Evolutionary conservation across 306 rosid genomes (phyloP), one percentile per base, ranked within the genome.

Genomic region (Quercus robur): DNA sequence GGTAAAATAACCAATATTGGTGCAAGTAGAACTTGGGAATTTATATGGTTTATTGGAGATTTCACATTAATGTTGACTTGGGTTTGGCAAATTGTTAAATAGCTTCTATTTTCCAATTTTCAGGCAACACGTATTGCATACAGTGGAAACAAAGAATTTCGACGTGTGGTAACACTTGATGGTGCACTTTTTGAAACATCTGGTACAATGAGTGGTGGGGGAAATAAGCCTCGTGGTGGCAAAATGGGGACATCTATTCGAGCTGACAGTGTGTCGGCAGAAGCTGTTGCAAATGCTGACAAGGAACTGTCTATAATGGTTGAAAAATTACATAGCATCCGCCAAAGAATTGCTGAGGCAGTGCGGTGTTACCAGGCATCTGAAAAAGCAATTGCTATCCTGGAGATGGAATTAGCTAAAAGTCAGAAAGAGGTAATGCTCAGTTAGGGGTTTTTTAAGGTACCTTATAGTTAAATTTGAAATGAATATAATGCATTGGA

Each of bases 171-270:
- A 74, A 95, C 99, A 55, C 91, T 93, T 89, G 98, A 91, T 72
- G 99, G 99, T 73, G 94, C 94, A 31, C 90, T 95, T 67, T 89
- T 95, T 70, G 98, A 95, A 86, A 88, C 79, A 77, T 89, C 98
- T 76, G 99, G 99, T 78, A 93, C 98, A 61, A 95, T 93, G 96
- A 93, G 94, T 86, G 98, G 98, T 56, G 99, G 99, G 51, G 99
- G 99, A 10, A 73, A 76, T 84, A 95, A 88, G 87, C 98, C 98
- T 13, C 93, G 93, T 57, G 97, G 99, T 84, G 99, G 99, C 73
- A 93, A 89, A 89, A 95, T 95, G 91, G 94, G 99, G 62, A 93
- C 98, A 58, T 93, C 97, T 71, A 79, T 95, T 88, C 90, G 98
- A 75, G 88, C 91, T 33, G 15, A 89, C 61, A 91, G 94, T 77